These are phyloP conservation scores for Erodium trifolium DNA, from an alignment of 441 rosid species.

Conservation along the genomic window DNA sequence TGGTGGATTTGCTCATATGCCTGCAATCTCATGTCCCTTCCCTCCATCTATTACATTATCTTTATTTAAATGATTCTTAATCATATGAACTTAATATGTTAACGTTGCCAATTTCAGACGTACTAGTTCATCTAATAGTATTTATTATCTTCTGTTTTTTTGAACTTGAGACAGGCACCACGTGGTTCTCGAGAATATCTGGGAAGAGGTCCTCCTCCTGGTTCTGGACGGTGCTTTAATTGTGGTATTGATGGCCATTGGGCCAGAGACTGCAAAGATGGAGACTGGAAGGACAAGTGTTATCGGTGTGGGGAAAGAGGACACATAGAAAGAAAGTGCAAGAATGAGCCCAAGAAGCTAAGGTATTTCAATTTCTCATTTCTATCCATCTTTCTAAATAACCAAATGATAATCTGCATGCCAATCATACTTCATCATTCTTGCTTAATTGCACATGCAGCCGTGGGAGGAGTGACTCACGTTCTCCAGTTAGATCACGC, in stretches of 20 bases:
- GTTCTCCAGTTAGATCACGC: slow-evolving; percentile 39
- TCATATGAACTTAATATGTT: neutral
- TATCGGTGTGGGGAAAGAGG: slow-evolving; percentile 74
- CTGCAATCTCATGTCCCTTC: neutral
- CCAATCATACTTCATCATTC: neutral
- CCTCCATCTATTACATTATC: neutral
- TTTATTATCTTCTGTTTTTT: neutral
- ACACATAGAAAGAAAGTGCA: slow-evolving; percentile 69
- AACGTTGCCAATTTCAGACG: neutral
- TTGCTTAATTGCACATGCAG: slow-evolving; percentile 15
- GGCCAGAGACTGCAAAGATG: slow-evolving; percentile 83
- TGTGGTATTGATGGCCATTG: slow-evolving; percentile 87
- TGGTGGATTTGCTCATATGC: neutral
- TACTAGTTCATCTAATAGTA: neutral
- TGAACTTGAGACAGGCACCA: slow-evolving; percentile 32
- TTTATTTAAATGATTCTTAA: neutral
- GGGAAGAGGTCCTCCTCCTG: slow-evolving; percentile 82
- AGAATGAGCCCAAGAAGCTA: slow-evolving; percentile 63
- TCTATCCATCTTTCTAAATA: neutral
- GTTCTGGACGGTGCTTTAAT: slow-evolving; percentile 73
- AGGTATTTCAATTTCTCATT: slow-evolving; percentile 28
- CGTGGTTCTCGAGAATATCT: slow-evolving; percentile 61
- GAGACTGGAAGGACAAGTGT: slow-evolving; percentile 78
- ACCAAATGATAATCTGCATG: neutral
- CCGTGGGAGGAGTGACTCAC: slow-evolving; percentile 48